Percentiles rank a stretch among this genome's conserved stretches.
Evolutionary conservation across 441 rosid genomes (phyloP).

Genomic region (Pelargonium australe): DNA sequence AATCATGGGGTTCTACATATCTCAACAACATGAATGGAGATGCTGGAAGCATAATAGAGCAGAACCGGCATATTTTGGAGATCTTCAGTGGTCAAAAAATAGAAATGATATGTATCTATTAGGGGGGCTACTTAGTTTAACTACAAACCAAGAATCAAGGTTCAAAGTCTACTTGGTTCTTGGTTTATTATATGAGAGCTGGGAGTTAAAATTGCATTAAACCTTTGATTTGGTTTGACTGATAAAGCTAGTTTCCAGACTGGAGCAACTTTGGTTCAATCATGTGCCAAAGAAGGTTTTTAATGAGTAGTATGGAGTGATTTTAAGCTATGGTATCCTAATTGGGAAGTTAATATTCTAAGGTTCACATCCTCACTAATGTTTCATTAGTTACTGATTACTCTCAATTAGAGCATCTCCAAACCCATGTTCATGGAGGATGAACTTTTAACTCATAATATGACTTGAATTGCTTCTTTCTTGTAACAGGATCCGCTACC

Average conservation of each 20-base stretch:
- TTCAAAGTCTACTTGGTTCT: too few relatives aligned
- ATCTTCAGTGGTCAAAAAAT: not conserved
- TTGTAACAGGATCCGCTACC: constrained; percentile 87
- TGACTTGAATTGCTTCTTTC: constrained; percentile 14
- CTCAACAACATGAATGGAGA: too few relatives aligned
- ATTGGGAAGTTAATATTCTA: not conserved
- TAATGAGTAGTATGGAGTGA: not conserved
- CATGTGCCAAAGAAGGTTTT: not conserved
- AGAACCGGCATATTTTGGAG: not conserved
- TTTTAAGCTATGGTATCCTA: not conserved
- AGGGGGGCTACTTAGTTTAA: not conserved
- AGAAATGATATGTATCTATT: not conserved
- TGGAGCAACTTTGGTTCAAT: not conserved
- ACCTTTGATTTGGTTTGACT: not conserved
- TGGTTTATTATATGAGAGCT: too few relatives aligned
- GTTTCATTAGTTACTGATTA: constrained; percentile 5
- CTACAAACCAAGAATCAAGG: not conserved
- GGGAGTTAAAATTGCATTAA: not conserved
- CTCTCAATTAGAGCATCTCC: not conserved
- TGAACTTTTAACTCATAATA: not conserved
- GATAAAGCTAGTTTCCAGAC: not conserved
- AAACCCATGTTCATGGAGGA: not conserved
- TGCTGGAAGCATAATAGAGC: not conserved
- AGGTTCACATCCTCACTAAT: not conserved
- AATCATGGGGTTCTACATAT: too few relatives aligned